These are phyloP conservation scores for Mucor saturninus DNA, from an alignment of 371 early-diverging fungal genomes.

Conservation along the genomic window DNA sequence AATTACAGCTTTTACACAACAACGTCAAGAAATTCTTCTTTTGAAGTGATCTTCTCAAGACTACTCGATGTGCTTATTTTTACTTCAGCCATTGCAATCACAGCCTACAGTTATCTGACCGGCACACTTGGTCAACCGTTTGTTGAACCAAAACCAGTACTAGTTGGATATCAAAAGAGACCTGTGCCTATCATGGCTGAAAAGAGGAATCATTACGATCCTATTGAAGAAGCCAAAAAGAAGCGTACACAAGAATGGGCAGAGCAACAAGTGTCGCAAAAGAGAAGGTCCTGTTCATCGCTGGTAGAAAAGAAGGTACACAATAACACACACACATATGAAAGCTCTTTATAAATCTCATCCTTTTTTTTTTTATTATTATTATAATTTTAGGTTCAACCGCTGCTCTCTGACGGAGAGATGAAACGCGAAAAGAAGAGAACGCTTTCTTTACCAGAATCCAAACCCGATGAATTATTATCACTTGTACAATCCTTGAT, in stretches of 20 bases:
- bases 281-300: conserved; percentile 21
- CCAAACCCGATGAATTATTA: conserved; percentile 17
- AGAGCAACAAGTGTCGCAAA: conserved; percentile 16
- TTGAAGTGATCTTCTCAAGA: conserved; percentile 40
- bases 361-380: background rate
- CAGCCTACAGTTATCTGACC: conserved; percentile 44
- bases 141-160: conserved; percentile 10
- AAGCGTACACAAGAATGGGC: conserved; percentile 32
- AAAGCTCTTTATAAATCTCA: too few relatives aligned
- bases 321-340: background rate
- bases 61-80: conserved; percentile 50
- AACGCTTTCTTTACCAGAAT: conserved; percentile 28
- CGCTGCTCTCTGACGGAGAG: conserved; percentile 8
- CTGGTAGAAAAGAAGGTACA: conserved; percentile 13
- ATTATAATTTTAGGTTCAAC: conserved; percentile 22
- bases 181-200: background rate
- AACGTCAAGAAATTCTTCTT: conserved; percentile 20
- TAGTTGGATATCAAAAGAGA: background rate
- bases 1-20: conserved; percentile 11
- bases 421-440: conserved; percentile 30
- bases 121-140: conserved; percentile 28
- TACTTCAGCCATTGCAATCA: conserved; percentile 51
- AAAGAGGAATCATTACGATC: conserved; percentile 1
- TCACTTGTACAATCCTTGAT: conserved; percentile 43
- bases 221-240: conserved; percentile 21